These are phyloP conservation scores for Aspergillus steynii DNA, from an alignment of 495 filamentous ascomycete genomes.

Conservation along the genomic window DNA sequence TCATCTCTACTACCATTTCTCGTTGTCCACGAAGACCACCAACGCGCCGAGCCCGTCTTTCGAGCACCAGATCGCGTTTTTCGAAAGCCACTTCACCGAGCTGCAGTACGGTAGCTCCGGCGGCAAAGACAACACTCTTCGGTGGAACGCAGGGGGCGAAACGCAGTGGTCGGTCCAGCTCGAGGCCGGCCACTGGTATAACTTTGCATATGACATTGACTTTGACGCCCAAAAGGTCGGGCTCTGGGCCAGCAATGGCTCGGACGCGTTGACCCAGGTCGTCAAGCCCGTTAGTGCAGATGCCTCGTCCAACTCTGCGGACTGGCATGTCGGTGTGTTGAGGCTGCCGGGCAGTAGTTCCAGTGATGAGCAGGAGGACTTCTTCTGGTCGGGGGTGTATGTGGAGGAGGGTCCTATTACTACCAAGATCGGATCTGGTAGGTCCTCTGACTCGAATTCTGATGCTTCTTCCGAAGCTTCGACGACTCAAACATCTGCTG, in stretches of 20 bases:
- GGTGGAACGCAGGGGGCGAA: constrained; percentile 54
- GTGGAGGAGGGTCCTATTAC: constrained; percentile 65
- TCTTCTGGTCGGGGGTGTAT: constrained; percentile 72
- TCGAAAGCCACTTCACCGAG: constrained; percentile 72
- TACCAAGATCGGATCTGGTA: constrained; percentile 1
- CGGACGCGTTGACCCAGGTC: constrained; percentile 54
- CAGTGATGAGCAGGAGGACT: constrained; percentile 59
- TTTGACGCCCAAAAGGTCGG: constrained; percentile 60
- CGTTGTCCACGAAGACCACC: constrained; percentile 54
- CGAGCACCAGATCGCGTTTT: constrained; percentile 77
- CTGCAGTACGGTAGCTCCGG: constrained; percentile 58
- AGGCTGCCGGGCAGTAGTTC: constrained; percentile 58
- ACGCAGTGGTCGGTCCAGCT: constrained; percentile 54
- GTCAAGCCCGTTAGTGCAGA: constrained; percentile 57
- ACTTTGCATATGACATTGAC: constrained; percentile 66
- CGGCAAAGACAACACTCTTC: constrained; percentile 52
- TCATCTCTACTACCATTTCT: constrained; percentile 70
- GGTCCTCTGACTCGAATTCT: too few relatives aligned
- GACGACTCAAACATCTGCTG: too few relatives aligned
- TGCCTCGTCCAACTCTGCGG: constrained; percentile 66
- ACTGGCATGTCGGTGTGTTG: constrained; percentile 75
- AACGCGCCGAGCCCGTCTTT: constrained; percentile 61
- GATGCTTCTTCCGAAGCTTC: too few relatives aligned
- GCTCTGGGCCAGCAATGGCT: constrained; percentile 67
- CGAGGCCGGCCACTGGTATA: constrained; percentile 65